These are phyloP conservation scores for Naganishia sp. DNA, from an alignment of 1,284 basidiomycete species.

Conservation along the genomic window DNA sequence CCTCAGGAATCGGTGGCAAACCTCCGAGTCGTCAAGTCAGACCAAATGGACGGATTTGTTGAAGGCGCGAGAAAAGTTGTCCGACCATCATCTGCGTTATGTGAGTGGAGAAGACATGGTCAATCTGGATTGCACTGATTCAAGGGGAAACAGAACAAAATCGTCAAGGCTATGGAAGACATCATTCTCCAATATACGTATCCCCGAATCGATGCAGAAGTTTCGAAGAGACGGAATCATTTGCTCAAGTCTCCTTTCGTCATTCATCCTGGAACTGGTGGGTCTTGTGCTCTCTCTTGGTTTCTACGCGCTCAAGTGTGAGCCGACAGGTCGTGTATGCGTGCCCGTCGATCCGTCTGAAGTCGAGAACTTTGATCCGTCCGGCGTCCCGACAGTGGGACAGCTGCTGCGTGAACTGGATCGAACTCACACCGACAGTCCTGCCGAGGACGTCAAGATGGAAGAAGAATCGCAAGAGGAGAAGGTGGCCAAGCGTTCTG, in stretches of 20 bases:
- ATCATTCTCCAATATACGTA: constrained; percentile 94
- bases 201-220: constrained; percentile 93
- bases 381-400: constrained; percentile 78
- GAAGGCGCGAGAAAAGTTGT: constrained; percentile 16
- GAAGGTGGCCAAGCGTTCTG: constrained; percentile 50
- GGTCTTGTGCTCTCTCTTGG: constrained; percentile 27
- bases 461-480: constrained; percentile 41
- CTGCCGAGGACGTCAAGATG: constrained; percentile 48
- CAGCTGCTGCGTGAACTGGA: constrained; percentile 76
- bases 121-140: not conserved
- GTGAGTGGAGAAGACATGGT: not conserved
- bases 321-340: constrained; percentile 75
- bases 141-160: constrained; percentile 40
- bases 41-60: constrained; percentile 28
- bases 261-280: constrained; percentile 85
- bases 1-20: constrained; percentile 17
- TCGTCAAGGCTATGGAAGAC: constrained; percentile 67
- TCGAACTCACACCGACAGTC: constrained; percentile 55
- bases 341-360: constrained; percentile 80
- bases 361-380: constrained; percentile 85
- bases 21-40: constrained; percentile 17
- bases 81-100: constrained; percentile 16
- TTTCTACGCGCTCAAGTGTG: not conserved
- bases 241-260: constrained; percentile 97
- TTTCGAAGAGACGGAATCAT: constrained; percentile 96